A percentile compares a stretch with the other conserved stretches of the same genome.
These are phyloP conservation scores for Paratinospora sagittata DNA, from an alignment of 164 flowering plant species.

Conservation along the genomic window DNA sequence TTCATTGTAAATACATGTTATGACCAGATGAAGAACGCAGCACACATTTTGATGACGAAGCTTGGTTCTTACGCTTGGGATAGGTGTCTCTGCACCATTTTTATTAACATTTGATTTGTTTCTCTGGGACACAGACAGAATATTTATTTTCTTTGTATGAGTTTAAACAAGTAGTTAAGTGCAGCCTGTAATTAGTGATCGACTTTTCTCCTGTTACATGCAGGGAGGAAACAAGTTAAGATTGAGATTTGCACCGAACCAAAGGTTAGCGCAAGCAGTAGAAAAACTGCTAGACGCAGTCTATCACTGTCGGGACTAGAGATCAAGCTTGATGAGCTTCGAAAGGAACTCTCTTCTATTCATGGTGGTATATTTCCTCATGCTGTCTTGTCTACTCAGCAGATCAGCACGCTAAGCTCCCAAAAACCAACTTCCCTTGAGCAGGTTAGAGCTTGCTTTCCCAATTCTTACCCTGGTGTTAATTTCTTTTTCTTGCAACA, in stretches of 20 bases:
- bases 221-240: conserved; percentile 63
- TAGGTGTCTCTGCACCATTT: neutral
- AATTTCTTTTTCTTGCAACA: neutral
- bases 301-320: conserved; percentile 44
- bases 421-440: conserved; percentile 55
- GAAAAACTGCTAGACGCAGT: conserved; percentile 36
- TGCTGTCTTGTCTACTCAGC: conserved; percentile 77
- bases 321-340: conserved; percentile 65
- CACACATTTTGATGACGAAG: neutral
- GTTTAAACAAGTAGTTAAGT: neutral
- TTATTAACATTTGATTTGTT: too few relatives aligned
- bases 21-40: too few relatives aligned
- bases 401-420: conserved; percentile 53
- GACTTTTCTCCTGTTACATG: conserved; percentile 2
- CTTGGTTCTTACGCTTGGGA: neutral
- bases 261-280: conserved; percentile 24
- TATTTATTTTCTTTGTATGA: neutral
- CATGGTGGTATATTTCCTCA: conserved; percentile 89
- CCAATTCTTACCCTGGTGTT: neutral
- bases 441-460: conserved; percentile 43
- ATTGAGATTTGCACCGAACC: conserved; percentile 43
- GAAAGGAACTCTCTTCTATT: conserved; percentile 68
- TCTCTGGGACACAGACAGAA: neutral
- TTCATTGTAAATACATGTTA: too few relatives aligned
- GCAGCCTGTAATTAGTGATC: neutral